Conservation (phyloP, 371 early-diverging fungal species). For the Phascolomyces articulosus region DNA sequence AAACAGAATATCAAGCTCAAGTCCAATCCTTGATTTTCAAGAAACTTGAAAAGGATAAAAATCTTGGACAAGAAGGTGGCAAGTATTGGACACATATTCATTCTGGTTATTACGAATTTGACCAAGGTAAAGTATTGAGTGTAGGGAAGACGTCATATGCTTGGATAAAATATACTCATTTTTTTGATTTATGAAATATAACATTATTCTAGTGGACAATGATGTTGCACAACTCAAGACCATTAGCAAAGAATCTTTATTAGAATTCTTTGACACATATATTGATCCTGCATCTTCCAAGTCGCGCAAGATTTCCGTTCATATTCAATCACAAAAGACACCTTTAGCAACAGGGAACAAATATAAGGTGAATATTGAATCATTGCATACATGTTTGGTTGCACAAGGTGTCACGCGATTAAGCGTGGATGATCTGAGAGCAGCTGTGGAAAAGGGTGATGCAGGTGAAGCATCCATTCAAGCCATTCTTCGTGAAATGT, state of each 20-base stretch:
- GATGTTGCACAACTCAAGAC: slow-evolving; percentile 62
- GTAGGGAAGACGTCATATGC: too few species aligned
- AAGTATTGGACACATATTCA: slow-evolving; percentile 82
- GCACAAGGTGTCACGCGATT: slow-evolving; percentile 31
- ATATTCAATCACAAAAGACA: slow-evolving; percentile 66
- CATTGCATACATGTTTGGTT: slow-evolving; percentile 33
- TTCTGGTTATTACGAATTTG: slow-evolving; percentile 87
- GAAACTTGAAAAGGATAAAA: slow-evolving; percentile 87
- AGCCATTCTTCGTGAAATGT: slow-evolving; percentile 38
- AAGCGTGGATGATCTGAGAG: slow-evolving; percentile 44
- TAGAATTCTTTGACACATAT: slow-evolving; percentile 62
- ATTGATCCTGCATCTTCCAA: slow-evolving; percentile 59
- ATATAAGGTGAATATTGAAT: slow-evolving; percentile 55
- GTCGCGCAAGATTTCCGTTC: slow-evolving; percentile 70
- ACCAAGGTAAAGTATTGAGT: slow-evolving; percentile 47
- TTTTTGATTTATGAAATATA: too few species aligned
- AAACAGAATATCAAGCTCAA: slow-evolving; percentile 77
- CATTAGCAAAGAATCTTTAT: slow-evolving; percentile 48
- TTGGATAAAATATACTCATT: too few species aligned
- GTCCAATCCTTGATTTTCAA: slow-evolving; percentile 71
- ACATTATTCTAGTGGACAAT: slow-evolving; percentile 45
- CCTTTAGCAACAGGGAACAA: slow-evolving; percentile 24
- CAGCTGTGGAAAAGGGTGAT: slow-evolving; percentile 49
- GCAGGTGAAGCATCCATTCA: slow-evolving; percentile 44
- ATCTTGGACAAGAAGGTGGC: slow-evolving; percentile 75